phyloP scores from a whole-genome alignment of 2,329 filamentous ascomycete species.

The Colletotrichum gloeosporioides region DNA sequence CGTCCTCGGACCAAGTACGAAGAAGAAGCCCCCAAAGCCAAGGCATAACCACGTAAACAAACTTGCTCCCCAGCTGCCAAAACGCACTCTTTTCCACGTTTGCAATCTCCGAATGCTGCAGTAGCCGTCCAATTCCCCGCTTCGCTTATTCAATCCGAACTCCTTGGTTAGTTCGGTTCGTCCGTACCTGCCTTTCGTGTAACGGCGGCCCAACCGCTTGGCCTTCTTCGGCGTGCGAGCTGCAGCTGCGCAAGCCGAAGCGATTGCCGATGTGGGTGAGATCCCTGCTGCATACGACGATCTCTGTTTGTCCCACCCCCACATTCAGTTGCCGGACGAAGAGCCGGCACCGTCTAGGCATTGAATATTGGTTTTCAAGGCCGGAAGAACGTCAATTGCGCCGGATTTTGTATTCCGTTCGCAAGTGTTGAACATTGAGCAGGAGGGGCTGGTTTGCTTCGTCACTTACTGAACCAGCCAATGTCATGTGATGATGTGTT shows the following conservation, averaged over 20 bases:
- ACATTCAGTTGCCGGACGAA: background rate
- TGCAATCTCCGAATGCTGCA: background rate
- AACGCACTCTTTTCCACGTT: background rate
- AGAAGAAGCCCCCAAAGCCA: background rate
- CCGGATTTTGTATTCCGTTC: background rate
- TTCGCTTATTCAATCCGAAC: background rate
- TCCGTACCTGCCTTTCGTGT: background rate
- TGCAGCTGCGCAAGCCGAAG: background rate
- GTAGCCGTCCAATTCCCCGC: background rate
- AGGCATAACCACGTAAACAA: background rate
- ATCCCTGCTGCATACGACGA: background rate
- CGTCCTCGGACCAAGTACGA: background rate
- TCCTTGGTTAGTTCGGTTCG: background rate
- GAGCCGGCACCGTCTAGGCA: background rate
- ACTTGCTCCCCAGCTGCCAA: background rate
- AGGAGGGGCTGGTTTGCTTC: background rate
- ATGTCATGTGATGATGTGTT: background rate
- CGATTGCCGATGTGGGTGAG: background rate
- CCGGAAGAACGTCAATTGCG: background rate
- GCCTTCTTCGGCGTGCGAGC: background rate
- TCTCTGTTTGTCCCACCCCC: background rate
- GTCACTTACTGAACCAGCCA: background rate
- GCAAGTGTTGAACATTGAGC: background rate
- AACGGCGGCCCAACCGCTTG: background rate
- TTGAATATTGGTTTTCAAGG: background rate